Evolutionary conservation across 805 yeast genomes (phyloP), one percentile per base, ranked within the genome.

Genomic region (Kodamaea laetipori): DNA sequence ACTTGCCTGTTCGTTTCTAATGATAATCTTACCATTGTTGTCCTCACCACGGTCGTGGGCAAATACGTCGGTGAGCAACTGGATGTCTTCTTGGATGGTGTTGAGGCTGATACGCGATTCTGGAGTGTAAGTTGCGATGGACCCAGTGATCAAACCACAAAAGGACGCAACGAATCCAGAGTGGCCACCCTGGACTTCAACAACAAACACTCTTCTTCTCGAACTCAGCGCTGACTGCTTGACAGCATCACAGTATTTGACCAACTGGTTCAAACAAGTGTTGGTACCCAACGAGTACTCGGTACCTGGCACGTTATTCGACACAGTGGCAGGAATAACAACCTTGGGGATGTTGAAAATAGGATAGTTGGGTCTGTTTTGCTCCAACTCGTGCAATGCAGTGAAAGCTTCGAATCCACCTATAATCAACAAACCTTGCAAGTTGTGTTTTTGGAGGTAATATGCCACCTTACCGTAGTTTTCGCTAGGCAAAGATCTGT

Each of bases 181-280:
- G 64, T 86, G 81, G 43, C 95, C 95, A 56, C 95, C 95, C 69
- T 86, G 95, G 23, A 82, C 85, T 58, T 86, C 95, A 48, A 86
- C 86, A 26, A 86, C 87, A 57, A 86, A 86, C 11, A 82, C 85
- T 63, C 94, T 74, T 56, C 85, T 78, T 73, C 92, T 76, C 1
- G 90, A 78, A 12, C 90, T 84, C 11, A 87, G 77, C 8, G 95
- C 94, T 25, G 84, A 77, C 63, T 86, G 90, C 55, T 84, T 83
- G 38, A 85, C 80, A n/a, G 82, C 79, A 58, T 84, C 92, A 72
- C 90, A 84, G 63, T 85, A 84, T 44, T 79, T 74, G 62, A 83
- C 80, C 58, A 84, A 69, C 30, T 82, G 74, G 60, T 84, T 85
- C 60, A 84, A 67, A 64, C 90, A 83, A 4, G 92, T 84, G 57